These are phyloP conservation scores for Glycine latifolia DNA, from an alignment of 306 rosid genomes.

Conservation along the genomic window DNA sequence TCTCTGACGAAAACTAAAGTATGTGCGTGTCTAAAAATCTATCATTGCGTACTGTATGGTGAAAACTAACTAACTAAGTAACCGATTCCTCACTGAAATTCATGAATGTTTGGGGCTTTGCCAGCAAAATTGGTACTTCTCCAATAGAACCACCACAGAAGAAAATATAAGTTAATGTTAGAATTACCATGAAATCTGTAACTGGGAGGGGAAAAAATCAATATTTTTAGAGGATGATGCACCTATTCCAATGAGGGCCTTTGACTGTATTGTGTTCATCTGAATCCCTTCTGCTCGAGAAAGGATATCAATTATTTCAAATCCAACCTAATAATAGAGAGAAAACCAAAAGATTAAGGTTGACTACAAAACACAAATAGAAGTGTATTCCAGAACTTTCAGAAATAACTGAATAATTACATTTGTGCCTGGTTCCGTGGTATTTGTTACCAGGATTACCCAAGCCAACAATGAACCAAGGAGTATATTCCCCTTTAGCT, in stretches of 20 bases:
- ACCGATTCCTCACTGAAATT: constrained; percentile 94
- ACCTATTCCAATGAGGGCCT: constrained; percentile 93
- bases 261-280: constrained; percentile 92
- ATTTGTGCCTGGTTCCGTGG: constrained; percentile 93
- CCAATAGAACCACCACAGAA: constrained; percentile 78
- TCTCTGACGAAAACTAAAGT: too few relatives aligned
- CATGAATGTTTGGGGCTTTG: constrained; percentile 93
- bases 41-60: too few relatives aligned
- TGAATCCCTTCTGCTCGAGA: constrained; percentile 69
- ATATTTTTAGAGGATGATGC: too few relatives aligned
- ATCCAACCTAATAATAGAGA: constrained; percentile 69
- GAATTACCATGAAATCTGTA: not conserved
- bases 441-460: constrained; percentile 95
- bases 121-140: constrained; percentile 86
- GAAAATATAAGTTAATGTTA: constrained; percentile 39
- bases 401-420: constrained; percentile 47
- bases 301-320: constrained; percentile 81
- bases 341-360: constrained; percentile 41
- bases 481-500: constrained; percentile 83
- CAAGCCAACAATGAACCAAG: constrained; percentile 95
- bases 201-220: too few relatives aligned
- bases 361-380: constrained; percentile 7
- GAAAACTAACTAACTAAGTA: constrained; percentile 34
- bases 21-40: too few relatives aligned
- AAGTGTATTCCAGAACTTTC: not conserved